Evolutionary conservation across 441 rosid species (phyloP).

Genomic region (Melastoma candidum): DNA sequence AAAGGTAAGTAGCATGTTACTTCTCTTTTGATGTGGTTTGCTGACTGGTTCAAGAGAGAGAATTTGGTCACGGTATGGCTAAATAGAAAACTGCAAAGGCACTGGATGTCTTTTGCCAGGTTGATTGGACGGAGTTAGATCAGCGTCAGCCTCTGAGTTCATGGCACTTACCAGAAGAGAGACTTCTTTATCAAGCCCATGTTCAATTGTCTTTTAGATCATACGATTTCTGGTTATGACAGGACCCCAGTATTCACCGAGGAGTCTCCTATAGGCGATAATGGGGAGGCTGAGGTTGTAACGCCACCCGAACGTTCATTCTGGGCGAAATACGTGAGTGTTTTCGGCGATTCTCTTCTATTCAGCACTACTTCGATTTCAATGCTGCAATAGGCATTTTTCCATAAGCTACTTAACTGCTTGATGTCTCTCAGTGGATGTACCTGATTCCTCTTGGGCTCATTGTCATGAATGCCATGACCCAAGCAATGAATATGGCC

Average conservation of each 20-base stretch:
- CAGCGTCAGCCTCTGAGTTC: too few species aligned
- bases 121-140: too few species aligned
- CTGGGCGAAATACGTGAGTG: conserved; percentile 96
- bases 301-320: conserved; percentile 76
- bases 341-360: neutral
- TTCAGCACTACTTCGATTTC: too few species aligned
- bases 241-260: conserved; percentile 79
- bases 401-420: too few species aligned
- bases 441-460: conserved; percentile 85
- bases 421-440: conserved; percentile 61
- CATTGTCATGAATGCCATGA: conserved; percentile 73
- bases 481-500: conserved; percentile 81
- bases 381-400: too few species aligned
- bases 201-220: neutral
- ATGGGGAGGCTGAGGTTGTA: conserved; percentile 55
- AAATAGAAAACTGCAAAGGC: too few species aligned
- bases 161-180: too few species aligned
- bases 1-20: conserved; percentile 41
- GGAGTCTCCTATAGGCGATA: conserved; percentile 47
- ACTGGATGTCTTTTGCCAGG: too few species aligned
- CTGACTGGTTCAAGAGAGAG: neutral
- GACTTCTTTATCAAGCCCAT: neutral
- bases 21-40: neutral
- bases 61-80: neutral
- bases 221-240: conserved; percentile 9